Percentiles rank a stretch among this genome's conserved stretches.
These are phyloP conservation scores for Kuraishia piskuri DNA, from an alignment of 805 yeast species.

Conservation along the genomic window DNA sequence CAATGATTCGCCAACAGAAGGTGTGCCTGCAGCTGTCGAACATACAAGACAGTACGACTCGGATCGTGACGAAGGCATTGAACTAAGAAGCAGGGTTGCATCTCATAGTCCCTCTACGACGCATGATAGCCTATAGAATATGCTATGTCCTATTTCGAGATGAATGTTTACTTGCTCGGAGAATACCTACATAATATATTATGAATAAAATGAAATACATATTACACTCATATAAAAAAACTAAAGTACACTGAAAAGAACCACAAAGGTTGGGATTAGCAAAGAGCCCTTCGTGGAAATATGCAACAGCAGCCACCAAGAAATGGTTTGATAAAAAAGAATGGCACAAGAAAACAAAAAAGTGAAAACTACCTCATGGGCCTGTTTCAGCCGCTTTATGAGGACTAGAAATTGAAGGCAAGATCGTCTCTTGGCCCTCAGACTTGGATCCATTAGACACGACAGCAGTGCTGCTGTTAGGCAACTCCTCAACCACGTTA, in stretches of 20 bases:
- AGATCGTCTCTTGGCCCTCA: background rate
- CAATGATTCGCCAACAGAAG: background rate
- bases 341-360: background rate
- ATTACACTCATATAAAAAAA: background rate
- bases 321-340: background rate
- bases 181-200: background rate
- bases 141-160: background rate
- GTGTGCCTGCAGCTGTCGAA: background rate
- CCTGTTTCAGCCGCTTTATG: background rate
- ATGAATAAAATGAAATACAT: background rate
- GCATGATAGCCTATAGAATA: background rate
- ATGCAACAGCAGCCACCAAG: background rate
- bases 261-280: background rate
- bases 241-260: background rate
- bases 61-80: background rate
- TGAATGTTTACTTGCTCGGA: background rate
- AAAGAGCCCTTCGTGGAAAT: background rate
- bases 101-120: background rate
- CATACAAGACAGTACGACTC: background rate
- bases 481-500: background rate
- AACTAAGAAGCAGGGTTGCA: background rate
- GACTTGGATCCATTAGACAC: background rate
- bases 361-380: background rate
- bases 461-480: background rate
- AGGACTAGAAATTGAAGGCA: background rate